Evolutionary conservation across 306 rosid genomes (phyloP).

Genomic region (Casuarina glauca): DNA sequence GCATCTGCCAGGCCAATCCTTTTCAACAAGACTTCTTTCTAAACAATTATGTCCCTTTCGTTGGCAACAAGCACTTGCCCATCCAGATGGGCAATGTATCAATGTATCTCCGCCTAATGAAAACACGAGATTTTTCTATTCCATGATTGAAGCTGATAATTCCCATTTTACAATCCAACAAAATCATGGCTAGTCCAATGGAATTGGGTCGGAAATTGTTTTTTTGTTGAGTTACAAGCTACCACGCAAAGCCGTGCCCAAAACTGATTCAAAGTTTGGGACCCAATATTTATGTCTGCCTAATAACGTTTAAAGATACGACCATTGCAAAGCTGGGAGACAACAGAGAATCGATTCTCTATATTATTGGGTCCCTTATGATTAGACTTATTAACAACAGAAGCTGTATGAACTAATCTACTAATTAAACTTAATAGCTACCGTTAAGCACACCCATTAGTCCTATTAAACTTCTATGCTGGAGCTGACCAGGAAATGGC

Average conservation of each 20-base stretch:
- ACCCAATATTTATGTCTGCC: constrained; percentile 13
- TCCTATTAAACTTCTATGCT: neutral
- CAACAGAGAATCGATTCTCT: neutral
- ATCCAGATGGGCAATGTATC: too few relatives aligned
- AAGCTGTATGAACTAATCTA: constrained; percentile 1
- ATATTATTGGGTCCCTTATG: constrained; percentile 3
- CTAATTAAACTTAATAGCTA: neutral
- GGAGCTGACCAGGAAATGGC: too few relatives aligned
- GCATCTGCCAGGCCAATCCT: neutral
- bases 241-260: neutral
- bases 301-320: neutral
- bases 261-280: neutral
- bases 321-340: neutral
- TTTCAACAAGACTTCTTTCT: neutral
- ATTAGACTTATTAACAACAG: constrained; percentile 16
- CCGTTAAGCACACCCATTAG: neutral
- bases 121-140: neutral
- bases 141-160: neutral
- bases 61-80: neutral
- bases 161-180: neutral
- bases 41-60: neutral
- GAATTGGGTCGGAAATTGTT: neutral
- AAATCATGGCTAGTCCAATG: neutral
- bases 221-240: neutral
- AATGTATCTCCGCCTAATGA: neutral